Percentiles rank a stretch among this genome's conserved stretches.
Conservation (phyloP, 805 yeast genomes). For the Sugiyamaella americana region DNA sequence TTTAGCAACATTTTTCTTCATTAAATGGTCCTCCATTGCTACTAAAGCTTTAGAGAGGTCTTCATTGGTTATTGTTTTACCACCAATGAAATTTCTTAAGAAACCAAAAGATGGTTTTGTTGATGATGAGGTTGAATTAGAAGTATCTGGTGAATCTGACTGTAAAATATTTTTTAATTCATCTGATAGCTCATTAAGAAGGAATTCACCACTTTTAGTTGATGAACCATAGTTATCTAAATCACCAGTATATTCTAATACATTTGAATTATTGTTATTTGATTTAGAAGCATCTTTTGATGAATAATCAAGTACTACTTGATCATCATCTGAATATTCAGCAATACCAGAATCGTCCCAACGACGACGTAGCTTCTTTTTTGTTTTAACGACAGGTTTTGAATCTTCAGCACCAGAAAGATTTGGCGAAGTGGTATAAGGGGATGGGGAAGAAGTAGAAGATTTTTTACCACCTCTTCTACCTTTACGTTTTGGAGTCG, state of each 20-base stretch:
- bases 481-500: conserved; percentile 17
- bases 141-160: conserved; percentile 17
- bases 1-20: conserved; percentile 86
- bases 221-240: conserved; percentile 36
- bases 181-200: conserved; percentile 56
- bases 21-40: conserved; percentile 66
- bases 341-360: conserved; percentile 62
- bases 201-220: conserved; percentile 51
- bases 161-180: conserved; percentile 42
- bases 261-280: conserved; percentile 32
- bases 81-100: conserved; percentile 57
- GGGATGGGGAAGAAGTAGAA: conserved; percentile 3
- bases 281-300: conserved; percentile 26
- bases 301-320: conserved; percentile 52
- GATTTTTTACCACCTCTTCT: conserved; percentile 18
- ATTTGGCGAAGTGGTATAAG: conserved; percentile 5
- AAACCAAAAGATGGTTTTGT: conserved; percentile 40
- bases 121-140: neutral
- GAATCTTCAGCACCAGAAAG: conserved; percentile 13
- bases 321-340: conserved; percentile 39
- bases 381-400: conserved; percentile 9
- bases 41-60: conserved; percentile 62
- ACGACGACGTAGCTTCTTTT: conserved; percentile 45
- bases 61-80: conserved; percentile 54
- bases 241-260: conserved; percentile 30